These are phyloP conservation scores for Talaromyces rugulosus DNA, from an alignment of 2,329 filamentous ascomycete species.

Conservation along the genomic window DNA sequence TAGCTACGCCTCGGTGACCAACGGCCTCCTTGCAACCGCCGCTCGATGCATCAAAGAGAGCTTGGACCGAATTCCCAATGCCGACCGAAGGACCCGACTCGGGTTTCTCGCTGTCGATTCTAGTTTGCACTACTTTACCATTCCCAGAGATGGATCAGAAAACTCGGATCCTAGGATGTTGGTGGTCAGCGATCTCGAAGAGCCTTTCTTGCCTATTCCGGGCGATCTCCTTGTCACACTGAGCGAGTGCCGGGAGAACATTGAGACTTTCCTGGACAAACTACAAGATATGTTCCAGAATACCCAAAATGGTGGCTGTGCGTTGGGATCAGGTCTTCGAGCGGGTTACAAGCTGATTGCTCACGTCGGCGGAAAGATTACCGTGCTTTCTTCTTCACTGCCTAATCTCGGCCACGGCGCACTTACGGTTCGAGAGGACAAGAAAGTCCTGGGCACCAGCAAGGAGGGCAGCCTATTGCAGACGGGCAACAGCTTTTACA, in stretches of 20 bases:
- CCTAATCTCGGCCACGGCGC: constrained; percentile 88
- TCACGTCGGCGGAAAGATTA: constrained; percentile 89
- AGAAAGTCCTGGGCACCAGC: constrained; percentile 88
- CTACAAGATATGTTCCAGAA: constrained; percentile 96
- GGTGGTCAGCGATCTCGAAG: constrained; percentile 89
- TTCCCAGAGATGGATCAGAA: constrained; percentile 83
- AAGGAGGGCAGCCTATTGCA: constrained; percentile 86
- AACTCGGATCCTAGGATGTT: constrained; percentile 83
- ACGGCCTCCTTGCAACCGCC: constrained; percentile 83
- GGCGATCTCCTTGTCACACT: constrained; percentile 86
- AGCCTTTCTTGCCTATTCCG: constrained; percentile 93
- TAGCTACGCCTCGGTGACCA: constrained; percentile 84
- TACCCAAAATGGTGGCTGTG: constrained; percentile 83
- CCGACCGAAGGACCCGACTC: constrained; percentile 83
- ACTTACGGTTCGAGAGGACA: constrained; percentile 91
- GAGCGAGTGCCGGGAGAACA: constrained; percentile 81
- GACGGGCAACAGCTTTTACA: constrained; percentile 95
- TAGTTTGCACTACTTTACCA: constrained; percentile 91
- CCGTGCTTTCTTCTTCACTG: constrained; percentile 81
- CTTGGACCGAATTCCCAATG: constrained; percentile 95
- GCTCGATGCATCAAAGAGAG: constrained; percentile 93
- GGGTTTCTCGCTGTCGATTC: constrained; percentile 96
- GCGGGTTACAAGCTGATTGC: constrained; percentile 96
- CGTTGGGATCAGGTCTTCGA: constrained; percentile 88
- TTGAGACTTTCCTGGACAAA: constrained; percentile 86